Base-by-base conservation (phyloP, 2,329 filamentous ascomycete species). In the Scorias spongiosa region DNA sequence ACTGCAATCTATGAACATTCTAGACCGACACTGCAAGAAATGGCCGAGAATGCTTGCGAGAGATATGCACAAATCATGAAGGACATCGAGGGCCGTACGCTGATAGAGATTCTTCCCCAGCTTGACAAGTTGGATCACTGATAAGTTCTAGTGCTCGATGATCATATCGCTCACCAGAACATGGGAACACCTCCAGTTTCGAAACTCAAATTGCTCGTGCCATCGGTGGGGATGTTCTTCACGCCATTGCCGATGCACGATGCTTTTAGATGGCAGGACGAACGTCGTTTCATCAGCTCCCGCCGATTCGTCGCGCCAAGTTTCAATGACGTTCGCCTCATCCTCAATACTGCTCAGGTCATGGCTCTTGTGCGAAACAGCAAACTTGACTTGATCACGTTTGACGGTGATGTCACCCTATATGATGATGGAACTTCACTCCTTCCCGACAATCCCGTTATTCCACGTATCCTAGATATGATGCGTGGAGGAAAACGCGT, bases 391-490 rank as follows among this genome's bases (percentile, higher is more conserved):
- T 74, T 98, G 3, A 81, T 93, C 43, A 98, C 91, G 0, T 98
- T 98, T 60, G 91, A 98, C 63, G 91, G 91, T 63, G 91, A 98
- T 64, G 87, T 98, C 42, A 98, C 91, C 1, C 72, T 98, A 17
- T 98, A 98, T 61, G 68, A 71, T 40, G 69, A 98, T 57, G 91
- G 91, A 10, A 74, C 86, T 54, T 84, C 78, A 50, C 70, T 98
- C 8, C 78, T 80, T 44, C 70, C 79, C 0, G 71, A 76, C 12
- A 93, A 84, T 59, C 83, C 86, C 0, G 78, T 93, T 12, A 87
- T 96, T 43, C 67, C 67, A 2, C 71, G 75, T 9, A 74, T 80
- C 40, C 55, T 79, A 44, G 78, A 80, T 48, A 77, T 98, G 12
- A 75, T 98, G 53, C 72, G 71, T 40, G 79, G 80, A 51, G 80